Percentiles rank a stretch among this genome's conserved stretches.
phyloP scores from a whole-genome alignment of 495 filamentous ascomycete species.

The Neurospora sp. region DNA sequence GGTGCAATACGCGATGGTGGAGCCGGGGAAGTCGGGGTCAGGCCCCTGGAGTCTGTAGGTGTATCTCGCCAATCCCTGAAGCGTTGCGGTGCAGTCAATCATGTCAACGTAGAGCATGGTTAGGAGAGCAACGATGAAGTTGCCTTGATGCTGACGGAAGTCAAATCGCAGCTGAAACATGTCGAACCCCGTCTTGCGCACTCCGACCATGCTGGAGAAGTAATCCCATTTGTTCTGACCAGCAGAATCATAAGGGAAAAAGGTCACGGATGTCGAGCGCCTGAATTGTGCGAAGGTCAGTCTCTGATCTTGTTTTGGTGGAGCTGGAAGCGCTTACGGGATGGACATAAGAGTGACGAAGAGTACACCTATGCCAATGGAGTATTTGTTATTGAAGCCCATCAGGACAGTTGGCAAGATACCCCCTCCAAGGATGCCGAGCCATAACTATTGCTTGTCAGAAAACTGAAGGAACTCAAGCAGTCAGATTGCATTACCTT shows the following conservation, averaged over 20 bases:
- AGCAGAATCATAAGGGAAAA: slow-evolving; percentile 59
- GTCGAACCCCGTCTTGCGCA: not conserved
- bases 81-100: slow-evolving; percentile 51
- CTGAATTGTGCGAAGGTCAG: slow-evolving; percentile 16
- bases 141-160: slow-evolving; percentile 17
- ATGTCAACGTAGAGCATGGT: slow-evolving; percentile 87
- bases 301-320: not conserved
- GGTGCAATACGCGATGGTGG: slow-evolving; percentile 56
- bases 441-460: slow-evolving; percentile 48
- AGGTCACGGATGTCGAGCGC: slow-evolving; percentile 61
- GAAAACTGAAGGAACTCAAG: not conserved
- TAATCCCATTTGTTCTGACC: slow-evolving; percentile 61
- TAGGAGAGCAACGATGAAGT: slow-evolving; percentile 65
- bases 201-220: slow-evolving; percentile 42
- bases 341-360: slow-evolving; percentile 75
- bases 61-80: slow-evolving; percentile 79
- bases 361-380: slow-evolving; percentile 73
- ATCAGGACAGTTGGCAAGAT: slow-evolving; percentile 66
- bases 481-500: slow-evolving; percentile 29
- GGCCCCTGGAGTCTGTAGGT: slow-evolving; percentile 49
- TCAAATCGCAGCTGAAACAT: not conserved
- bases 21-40: slow-evolving; percentile 53
- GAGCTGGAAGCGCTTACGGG: slow-evolving; percentile 38
- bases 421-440: slow-evolving; percentile 71
- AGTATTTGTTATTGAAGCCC: slow-evolving; percentile 71